Evolutionary conservation across 169 alveolate species (phyloP).

Genomic region (Plasmodium billcollinsi): DNA sequence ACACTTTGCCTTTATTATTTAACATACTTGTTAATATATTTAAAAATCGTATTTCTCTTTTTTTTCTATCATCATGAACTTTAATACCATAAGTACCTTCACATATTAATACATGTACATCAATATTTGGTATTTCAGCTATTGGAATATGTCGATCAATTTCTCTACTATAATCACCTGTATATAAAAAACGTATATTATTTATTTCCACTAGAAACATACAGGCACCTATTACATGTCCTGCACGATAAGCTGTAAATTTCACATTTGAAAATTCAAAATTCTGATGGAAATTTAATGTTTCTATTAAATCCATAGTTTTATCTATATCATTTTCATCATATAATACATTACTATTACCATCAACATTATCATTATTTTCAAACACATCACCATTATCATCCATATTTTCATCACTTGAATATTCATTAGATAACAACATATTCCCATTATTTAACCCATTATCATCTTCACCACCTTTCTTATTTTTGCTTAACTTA

Average conservation of each 20-base stretch:
- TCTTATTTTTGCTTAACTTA: conserved; percentile 36
- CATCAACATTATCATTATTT: conserved; percentile 15
- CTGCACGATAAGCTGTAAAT: conserved; percentile 97
- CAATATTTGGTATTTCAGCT: conserved; percentile 96
- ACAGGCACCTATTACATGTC: conserved; percentile 99
- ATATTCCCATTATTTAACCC: conserved; percentile 4
- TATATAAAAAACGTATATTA: conserved; percentile 97
- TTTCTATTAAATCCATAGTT: conserved; percentile 91
- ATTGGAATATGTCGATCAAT: conserved; percentile 96
- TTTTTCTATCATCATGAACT: conserved; percentile 96
- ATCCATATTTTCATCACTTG: conserved; percentile 16
- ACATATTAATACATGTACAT: conserved; percentile 97
- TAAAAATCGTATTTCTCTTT: conserved; percentile 95
- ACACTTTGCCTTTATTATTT: conserved; percentile 94
- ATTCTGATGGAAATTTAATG: conserved; percentile 95
- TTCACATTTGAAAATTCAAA: conserved; percentile 93
- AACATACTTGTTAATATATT: conserved; percentile 86
- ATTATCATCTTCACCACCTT: conserved; percentile 14
- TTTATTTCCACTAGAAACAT: conserved; percentile 98
- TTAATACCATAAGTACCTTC: conserved; percentile 98
- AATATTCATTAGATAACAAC: conserved; percentile 6
- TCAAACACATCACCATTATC: conserved; percentile 25
- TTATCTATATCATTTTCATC: conserved; percentile 94
- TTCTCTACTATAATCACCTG: conserved; percentile 99
- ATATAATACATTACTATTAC: conserved; percentile 87